Percentiles rank a stretch among this genome's conserved stretches.
phyloP scores from a whole-genome alignment of 805 yeast species.

The Wickerhamomyces mucosus region DNA sequence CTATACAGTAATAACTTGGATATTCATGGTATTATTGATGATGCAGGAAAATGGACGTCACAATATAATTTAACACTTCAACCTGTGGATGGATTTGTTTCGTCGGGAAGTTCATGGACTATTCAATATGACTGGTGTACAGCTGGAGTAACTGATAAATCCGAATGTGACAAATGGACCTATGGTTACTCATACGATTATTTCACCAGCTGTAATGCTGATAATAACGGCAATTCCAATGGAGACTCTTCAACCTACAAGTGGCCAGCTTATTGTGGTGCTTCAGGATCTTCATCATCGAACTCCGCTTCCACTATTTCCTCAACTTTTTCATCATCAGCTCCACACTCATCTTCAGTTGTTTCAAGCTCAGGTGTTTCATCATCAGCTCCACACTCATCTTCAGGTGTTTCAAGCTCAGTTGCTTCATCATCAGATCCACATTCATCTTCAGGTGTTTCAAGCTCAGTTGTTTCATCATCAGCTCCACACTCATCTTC shows the following conservation, averaged over 20 bases:
- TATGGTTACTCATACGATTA: constrained; percentile 16
- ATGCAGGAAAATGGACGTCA: constrained; percentile 8
- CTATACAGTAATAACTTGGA: constrained; percentile 6
- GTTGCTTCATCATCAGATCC: not conserved
- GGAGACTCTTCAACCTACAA: constrained; percentile 13
- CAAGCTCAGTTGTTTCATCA: not conserved
- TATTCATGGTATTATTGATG: constrained; percentile 1
- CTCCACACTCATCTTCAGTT: not conserved
- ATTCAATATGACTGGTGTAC: constrained; percentile 20
- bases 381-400: not conserved
- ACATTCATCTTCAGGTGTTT: not conserved
- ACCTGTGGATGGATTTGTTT: constrained; percentile 3
- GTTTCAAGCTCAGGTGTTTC: not conserved
- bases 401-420: not conserved
- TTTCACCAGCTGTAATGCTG: constrained; percentile 15
- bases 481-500: not conserved
- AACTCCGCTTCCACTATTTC: constrained; percentile 1
- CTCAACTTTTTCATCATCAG: not conserved
- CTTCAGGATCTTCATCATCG: not conserved
- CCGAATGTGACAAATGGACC: constrained; percentile 13
- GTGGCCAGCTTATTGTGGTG: constrained; percentile 18
- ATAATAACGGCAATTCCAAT: constrained; percentile 13
- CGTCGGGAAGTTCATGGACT: constrained; percentile 8
- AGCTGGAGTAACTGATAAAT: constrained; percentile 13
- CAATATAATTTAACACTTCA: constrained; percentile 1